These are phyloP conservation scores for Volvariella surrecta DNA, from an alignment of 1,284 basidiomycete species.

Conservation along the genomic window DNA sequence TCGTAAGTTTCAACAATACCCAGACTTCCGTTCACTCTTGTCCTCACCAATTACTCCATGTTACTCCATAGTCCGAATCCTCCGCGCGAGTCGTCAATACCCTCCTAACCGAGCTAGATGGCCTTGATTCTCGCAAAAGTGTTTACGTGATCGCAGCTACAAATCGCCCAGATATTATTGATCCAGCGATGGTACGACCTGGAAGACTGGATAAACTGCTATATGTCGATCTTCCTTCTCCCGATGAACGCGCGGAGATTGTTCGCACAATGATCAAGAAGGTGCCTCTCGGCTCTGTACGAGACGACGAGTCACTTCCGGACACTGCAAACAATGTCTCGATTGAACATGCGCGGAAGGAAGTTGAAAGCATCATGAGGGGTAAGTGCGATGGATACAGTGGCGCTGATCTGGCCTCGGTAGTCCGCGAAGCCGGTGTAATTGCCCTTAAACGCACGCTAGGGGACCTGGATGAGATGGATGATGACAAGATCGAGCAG, in stretches of 20 bases:
- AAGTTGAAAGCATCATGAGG: conserved; percentile 40
- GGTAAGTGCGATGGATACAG: conserved; percentile 80
- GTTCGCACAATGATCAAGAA: conserved; percentile 65
- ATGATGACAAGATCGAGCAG: conserved; percentile 21
- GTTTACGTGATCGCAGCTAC: conserved; percentile 98
- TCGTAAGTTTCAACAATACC: conserved; percentile 41
- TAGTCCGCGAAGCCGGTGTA: conserved; percentile 89
- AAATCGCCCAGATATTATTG: conserved; percentile 98
- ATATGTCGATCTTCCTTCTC: conserved; percentile 86
- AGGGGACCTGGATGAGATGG: conserved; percentile 55
- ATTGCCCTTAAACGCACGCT: conserved; percentile 70
- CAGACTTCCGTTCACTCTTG: conserved; percentile 1
- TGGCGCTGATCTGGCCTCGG: conserved; percentile 82
- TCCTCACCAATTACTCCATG: conserved; percentile 4
- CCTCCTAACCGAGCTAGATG: conserved; percentile 92
- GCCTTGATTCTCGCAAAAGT: conserved; percentile 81
- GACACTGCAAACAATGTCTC: conserved; percentile 3
- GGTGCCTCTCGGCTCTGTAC: conserved; percentile 55
- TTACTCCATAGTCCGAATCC: conserved; percentile 70
- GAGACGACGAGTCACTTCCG: conserved; percentile 4
- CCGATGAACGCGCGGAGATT: conserved; percentile 82
- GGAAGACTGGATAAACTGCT: conserved; percentile 94
- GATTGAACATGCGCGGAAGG: conserved; percentile 18
- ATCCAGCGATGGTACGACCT: conserved; percentile 96
- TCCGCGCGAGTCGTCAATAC: conserved; percentile 98